Base-by-base conservation (phyloP, 139 green algal species). In the Tetratostichococcus sp. region DNA sequence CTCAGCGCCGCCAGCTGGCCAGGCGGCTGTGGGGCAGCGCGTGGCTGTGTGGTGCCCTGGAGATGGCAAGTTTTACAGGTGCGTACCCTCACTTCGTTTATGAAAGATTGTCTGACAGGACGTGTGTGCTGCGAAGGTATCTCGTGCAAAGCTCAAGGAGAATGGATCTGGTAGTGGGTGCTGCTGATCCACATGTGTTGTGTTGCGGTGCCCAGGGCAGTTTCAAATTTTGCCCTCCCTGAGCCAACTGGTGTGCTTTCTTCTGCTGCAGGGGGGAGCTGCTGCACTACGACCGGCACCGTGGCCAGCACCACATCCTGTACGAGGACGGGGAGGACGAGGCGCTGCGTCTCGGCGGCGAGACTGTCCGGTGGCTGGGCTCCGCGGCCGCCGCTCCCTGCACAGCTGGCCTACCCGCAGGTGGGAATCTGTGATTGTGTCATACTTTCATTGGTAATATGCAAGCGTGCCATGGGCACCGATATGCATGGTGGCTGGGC, bases 291-390 rank as follows among this genome's bases (percentile, higher is more conserved):
- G 71, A 86, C 67, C 19, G 30, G 28, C 58, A 35, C 22, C 30
- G 43, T 23, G 75, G 66, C 28, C 50, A 70, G 35, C 75, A 77
- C 62, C 73, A 79, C 39, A 25, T 92, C 33, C 74, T 90, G 70
- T 92, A 89, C 72, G 58, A 82, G 22, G 86, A 93, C 78, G 87
- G 86, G 30, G 90, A 95, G 74, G 79, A 91, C 66, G 90, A 94
- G 79, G 91, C 87, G 88, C 22, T 91, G 50, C 70, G 85, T 21
- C 68, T 92, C 65, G 70, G n/a, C 28, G 65, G 66, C 6, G 89
- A 93, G 84, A 43, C 42, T 4, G 58, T 90, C 69, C 74, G 68
- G 28, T 89, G 86, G 86, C 74, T 81, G 35, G 59, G 73, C 14
- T 39, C 35, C 30, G 35, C 66, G 39, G 58, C 35, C 30, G 59